Base-by-base conservation (phyloP, 805 yeast genomes). In the Dipodascopsis uninucleata region DNA sequence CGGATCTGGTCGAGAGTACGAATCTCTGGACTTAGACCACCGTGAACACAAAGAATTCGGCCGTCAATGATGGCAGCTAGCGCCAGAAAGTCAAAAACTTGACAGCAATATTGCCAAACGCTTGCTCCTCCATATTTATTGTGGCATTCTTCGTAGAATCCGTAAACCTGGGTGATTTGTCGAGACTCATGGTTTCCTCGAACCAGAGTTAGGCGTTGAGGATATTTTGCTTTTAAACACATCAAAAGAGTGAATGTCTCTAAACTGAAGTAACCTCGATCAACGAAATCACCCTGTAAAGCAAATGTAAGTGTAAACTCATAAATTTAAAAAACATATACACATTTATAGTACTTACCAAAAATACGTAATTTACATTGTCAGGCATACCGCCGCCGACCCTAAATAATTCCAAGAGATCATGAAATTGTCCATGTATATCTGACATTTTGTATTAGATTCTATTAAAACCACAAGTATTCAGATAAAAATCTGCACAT, bases 111-210 rank as follows among this genome's bases (percentile, higher is more conserved):
- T 40, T 95, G 68, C 97, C 97, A 90, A 20, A 90, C 97, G 57
- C 84, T 82, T 7, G 94, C 90, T 16, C 84, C 78, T 4, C 96
- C 96, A 63, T 90, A 90, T 61, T 90, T 90, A 45, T 96, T 71
- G 52, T 88, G 69, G 55, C 96, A 86, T 63, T 90, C 98, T 63
- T 90, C 72, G 67, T 93, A 90, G 67, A 90, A 90, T 4, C 98
- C 98, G 67, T 90, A 90, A 28, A 89, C 97, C 69, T 90, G 97
- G n/a, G 98, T 90, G 62, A 93, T 93, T 62, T 93, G 98, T 58
- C 98, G 75, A 3, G 93, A 81, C 67, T 90, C 98, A 68, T 90
- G 98, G 66, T 90, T 90, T n/a, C 98, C 98, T 58, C 98, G 75
- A 10, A 90, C 97, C 43, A 90, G 72, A 0, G 97, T 93, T 51